Conservation (phyloP, 345 rosid genomes). For the Garcia nutans region DNA sequence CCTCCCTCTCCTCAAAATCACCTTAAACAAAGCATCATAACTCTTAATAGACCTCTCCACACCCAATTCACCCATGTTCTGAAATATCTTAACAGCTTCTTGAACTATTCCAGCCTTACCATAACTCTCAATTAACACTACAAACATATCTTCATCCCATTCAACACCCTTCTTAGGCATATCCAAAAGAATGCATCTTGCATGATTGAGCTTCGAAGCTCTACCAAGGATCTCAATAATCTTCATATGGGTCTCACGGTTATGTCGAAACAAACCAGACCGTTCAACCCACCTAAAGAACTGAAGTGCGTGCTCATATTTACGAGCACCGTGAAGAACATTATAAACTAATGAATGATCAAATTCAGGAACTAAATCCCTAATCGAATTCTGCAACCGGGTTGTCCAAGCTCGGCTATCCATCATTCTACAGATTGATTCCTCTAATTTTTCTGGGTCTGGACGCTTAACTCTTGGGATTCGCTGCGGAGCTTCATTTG, state of each 20-base stretch:
- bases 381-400: conserved; percentile 83
- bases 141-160: conserved; percentile 88
- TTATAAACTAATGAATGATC: conserved; percentile 76
- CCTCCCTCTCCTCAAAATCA: conserved; percentile 72
- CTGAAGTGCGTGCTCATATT: conserved; percentile 84
- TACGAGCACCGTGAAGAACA: conserved; percentile 66
- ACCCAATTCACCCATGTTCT: conserved; percentile 74
- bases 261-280: conserved; percentile 68
- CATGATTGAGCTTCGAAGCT: conserved; percentile 72
- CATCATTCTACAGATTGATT: conserved; percentile 86
- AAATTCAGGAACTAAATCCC: conserved; percentile 70
- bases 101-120: conserved; percentile 86
- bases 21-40: conserved; percentile 72
- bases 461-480: conserved; percentile 44
- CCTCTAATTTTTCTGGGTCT: conserved; percentile 64
- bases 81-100: conserved; percentile 76
- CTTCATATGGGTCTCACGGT: conserved; percentile 68
- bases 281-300: conserved; percentile 96
- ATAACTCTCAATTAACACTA: conserved; percentile 65
- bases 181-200: conserved; percentile 75
- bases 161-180: conserved; percentile 81
- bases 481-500: conserved; percentile 33
- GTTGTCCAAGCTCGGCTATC: conserved; percentile 82
- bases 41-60: conserved; percentile 68
- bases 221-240: conserved; percentile 76